Evolutionary conservation across 306 rosid species (phyloP).

Genomic region (Vigna trinervia): DNA sequence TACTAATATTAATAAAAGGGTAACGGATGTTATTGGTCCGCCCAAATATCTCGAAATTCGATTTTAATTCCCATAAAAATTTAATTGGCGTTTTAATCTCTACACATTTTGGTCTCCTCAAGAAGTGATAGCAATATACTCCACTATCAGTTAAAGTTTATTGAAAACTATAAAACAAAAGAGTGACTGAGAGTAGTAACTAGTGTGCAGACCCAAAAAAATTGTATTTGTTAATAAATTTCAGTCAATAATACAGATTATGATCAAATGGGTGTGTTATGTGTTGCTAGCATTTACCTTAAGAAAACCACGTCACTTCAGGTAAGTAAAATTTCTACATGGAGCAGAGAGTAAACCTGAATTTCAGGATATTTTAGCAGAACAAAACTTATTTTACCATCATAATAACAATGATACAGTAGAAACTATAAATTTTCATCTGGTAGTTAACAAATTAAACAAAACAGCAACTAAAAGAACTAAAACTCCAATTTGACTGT

Average conservation of each 20-base stretch:
- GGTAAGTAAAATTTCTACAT: background rate
- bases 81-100: background rate
- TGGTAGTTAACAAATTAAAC: conserved; percentile 12
- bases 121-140: background rate
- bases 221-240: background rate
- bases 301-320: background rate
- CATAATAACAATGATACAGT: background rate
- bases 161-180: background rate
- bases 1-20: background rate
- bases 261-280: background rate
- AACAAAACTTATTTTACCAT: background rate
- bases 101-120: background rate
- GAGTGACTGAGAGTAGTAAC: background rate
- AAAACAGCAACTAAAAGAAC: conserved; percentile 28
- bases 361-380: background rate
- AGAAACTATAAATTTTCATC: conserved; percentile 13
- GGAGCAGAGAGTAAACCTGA: background rate
- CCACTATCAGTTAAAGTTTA: no score
- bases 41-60: background rate
- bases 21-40: background rate
- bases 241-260: background rate
- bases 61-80: background rate
- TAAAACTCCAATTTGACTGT: background rate
- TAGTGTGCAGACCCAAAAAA: background rate
- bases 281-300: background rate